Evolutionary conservation across 1,284 basidiomycete genomes (phyloP), one percentile per base, ranked within the genome.

Genomic region (Porogramme epimiltina): DNA sequence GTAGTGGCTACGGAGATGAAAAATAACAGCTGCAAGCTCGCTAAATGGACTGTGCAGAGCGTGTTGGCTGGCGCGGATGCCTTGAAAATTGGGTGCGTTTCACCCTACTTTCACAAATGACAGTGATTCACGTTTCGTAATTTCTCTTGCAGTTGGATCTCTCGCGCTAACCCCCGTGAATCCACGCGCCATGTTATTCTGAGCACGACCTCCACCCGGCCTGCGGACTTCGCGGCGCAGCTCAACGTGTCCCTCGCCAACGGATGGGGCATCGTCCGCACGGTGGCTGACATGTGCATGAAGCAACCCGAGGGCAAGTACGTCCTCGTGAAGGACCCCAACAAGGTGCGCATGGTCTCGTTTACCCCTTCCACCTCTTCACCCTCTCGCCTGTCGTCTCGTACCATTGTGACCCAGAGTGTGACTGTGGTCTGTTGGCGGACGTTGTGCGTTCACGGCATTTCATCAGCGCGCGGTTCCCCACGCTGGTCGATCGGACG

Each of bases 1-100:
- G 96, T 99, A 40, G 94, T 99, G 52, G 95, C 97, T 42, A 97
- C 94, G 38, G 97, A 99, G 79, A 98, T 99, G 97, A 99, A 99
- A 81, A 99, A 99, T 77, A 99, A 99, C 77, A 93, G 90, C 66
- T 95, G 89, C 78, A 99, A 99, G 75, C 83, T 99, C 45, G 95
- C 96, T 18, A 91, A 96, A 67, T 99, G 96, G 92, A 89, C 97
- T 0, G 91, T 98, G 26, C 95, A 98, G 77, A 93, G 91, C 68
- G 82, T 98, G 49, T 79, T 99, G 38, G 95, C 97, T 43, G 97
- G 97, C 46, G 96, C 95, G 18, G 97, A 99, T 59, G 79, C 88
- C 63, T 91, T 99, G 88, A 99, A 99, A 78, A 92, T 99, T 69
- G 97, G 97, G 89, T 95, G 67, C 50, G 88, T 74, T 45, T 28